Conservation (phyloP, 1,284 basidiomycete species). For the Pseudomicrostroma phylloplanum region DNA sequence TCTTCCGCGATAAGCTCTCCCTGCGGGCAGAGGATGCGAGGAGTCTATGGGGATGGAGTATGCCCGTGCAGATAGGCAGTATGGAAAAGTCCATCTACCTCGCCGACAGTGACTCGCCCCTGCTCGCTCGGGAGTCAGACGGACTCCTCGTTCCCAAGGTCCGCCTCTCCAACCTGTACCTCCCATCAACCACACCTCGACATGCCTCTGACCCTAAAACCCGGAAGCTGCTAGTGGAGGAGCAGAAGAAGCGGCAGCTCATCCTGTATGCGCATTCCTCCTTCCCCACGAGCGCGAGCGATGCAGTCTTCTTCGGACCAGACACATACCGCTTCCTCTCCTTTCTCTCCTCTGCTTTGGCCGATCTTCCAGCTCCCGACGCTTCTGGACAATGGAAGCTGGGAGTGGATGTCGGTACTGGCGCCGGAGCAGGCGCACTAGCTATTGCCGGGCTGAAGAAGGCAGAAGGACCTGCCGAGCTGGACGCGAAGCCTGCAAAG, state of each 20-base stretch:
- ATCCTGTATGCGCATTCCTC: slow-evolving; percentile 2
- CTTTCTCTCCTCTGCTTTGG: not conserved
- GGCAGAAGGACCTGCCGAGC: not conserved
- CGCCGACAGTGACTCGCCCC: not conserved
- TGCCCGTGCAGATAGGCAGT: too few species aligned
- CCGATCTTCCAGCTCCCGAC: not conserved
- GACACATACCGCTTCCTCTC: slow-evolving; percentile 4
- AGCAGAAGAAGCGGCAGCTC: not conserved
- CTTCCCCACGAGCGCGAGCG: not conserved
- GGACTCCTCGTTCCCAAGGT: not conserved
- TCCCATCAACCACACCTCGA: not conserved
- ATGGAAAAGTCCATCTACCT: too few species aligned
- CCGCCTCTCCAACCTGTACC: slow-evolving; percentile 2
- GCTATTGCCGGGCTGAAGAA: not conserved
- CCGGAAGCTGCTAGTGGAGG: not conserved
- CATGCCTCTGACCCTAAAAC: not conserved
- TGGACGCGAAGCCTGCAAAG: not conserved
- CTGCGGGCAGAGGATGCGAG: not conserved
- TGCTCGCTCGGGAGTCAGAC: not conserved
- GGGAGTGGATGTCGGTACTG: not conserved
- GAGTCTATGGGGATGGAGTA: too few species aligned
- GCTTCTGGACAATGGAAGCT: not conserved
- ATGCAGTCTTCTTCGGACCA: slow-evolving; percentile 7
- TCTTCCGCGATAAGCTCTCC: not conserved
- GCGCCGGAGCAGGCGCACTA: not conserved